phyloP scores from a whole-genome alignment of 2,329 filamentous ascomycete genomes.

The Diaporthe ampelina region DNA sequence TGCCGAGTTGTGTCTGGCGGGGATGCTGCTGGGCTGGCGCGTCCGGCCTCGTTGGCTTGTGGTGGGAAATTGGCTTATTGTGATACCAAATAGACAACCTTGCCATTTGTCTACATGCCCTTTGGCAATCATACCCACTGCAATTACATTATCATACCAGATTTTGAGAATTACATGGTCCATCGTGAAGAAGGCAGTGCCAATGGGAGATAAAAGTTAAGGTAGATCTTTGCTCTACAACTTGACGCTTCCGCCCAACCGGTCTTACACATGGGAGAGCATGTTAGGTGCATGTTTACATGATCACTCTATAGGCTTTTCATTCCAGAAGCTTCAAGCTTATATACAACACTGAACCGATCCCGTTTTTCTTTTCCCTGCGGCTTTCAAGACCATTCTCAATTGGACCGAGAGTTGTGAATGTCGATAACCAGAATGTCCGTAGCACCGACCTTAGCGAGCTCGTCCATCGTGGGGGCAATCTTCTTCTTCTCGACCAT shows the following conservation, averaged over 20 bases:
- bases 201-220: no score
- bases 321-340: slow-evolving; percentile 13
- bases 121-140: slow-evolving; percentile 17
- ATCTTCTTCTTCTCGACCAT: slow-evolving; percentile 95
- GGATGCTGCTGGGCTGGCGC: background rate
- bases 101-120: slow-evolving; percentile 4
- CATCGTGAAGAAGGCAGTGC: background rate
- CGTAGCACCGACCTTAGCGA: slow-evolving; percentile 81
- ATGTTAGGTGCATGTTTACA: background rate
- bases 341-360: slow-evolving; percentile 16
- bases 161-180: background rate
- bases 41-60: background rate
- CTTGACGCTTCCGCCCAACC: no score
- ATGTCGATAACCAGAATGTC: slow-evolving; percentile 91
- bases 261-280: background rate
- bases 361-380: background rate
- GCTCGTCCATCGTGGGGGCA: slow-evolving; percentile 87
- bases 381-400: background rate
- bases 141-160: background rate
- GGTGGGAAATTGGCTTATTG: slow-evolving; percentile 4
- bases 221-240: background rate
- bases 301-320: slow-evolving; percentile 1
- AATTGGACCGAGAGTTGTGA: slow-evolving; percentile 70
- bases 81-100: slow-evolving; percentile 35
- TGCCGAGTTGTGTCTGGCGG: background rate